These are phyloP conservation scores for Biscutella laevigata DNA, from an alignment of 441 rosid species.

Conservation along the genomic window DNA sequence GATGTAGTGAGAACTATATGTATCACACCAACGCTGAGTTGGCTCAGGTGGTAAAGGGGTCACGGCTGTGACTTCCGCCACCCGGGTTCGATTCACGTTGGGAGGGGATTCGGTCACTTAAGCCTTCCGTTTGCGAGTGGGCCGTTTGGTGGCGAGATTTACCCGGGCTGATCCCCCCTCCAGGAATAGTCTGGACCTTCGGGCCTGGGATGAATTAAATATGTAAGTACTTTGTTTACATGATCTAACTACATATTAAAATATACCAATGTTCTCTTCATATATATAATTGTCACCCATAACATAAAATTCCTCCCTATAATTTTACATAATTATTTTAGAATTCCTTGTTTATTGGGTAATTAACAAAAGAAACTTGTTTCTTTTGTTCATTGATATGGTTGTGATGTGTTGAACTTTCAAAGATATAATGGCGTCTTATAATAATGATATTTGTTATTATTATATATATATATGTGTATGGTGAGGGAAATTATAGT, in stretches of 20 bases:
- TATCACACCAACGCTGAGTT: too few relatives aligned
- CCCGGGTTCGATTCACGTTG: too few relatives aligned
- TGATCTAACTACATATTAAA: not conserved
- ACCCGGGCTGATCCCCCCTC: too few relatives aligned
- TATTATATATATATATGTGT: too few relatives aligned
- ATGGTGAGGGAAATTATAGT: slow-evolving; percentile 12
- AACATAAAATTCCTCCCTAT: not conserved
- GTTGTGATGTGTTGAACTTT: slow-evolving; percentile 1
- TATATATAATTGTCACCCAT: slow-evolving; percentile 12
- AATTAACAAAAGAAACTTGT: slow-evolving; percentile 6
- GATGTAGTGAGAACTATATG: not conserved
- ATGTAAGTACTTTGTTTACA: not conserved
- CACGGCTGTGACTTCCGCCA: too few relatives aligned
- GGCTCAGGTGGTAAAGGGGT: too few relatives aligned
- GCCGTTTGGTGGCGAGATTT: too few relatives aligned
- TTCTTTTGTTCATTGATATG: slow-evolving; percentile 9
- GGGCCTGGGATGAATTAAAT: too few relatives aligned
- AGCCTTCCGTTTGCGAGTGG: too few relatives aligned
- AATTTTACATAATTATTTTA: not conserved
- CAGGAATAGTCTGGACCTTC: too few relatives aligned
- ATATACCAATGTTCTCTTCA: not conserved
- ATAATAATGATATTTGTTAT: not conserved
- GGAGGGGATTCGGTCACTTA: too few relatives aligned
- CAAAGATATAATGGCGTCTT: not conserved
- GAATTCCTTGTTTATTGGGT: slow-evolving; percentile 11